Conservation (phyloP, 139 green algal species). For the Desmodesmus armatus region DNA sequence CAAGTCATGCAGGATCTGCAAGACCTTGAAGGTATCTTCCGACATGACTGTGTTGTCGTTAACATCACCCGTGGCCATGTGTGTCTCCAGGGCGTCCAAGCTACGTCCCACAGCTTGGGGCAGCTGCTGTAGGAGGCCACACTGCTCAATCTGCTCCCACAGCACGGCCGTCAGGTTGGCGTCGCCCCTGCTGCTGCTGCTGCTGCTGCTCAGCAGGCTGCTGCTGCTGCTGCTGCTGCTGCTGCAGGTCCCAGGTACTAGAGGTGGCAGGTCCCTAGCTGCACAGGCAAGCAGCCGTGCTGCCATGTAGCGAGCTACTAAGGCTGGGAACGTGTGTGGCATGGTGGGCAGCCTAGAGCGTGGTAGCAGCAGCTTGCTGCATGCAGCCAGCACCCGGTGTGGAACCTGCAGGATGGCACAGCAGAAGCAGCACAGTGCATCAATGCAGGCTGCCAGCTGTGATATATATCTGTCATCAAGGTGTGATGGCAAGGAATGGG, state of each 20-base stretch:
- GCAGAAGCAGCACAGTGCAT: background rate
- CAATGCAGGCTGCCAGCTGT: background rate
- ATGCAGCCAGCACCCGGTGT: background rate
- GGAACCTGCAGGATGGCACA: background rate
- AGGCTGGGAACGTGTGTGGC: background rate
- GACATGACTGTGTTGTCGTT: no score
- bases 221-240: slow-evolving; percentile 1
- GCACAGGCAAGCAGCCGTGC: background rate
- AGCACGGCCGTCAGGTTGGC: background rate
- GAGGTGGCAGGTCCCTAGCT: background rate
- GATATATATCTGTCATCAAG: background rate
- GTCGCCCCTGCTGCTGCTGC: background rate
- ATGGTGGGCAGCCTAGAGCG: background rate
- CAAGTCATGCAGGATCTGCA: no score
- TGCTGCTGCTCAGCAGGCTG: background rate
- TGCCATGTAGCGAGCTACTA: background rate
- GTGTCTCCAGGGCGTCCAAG: background rate
- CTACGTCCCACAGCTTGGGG: no score
- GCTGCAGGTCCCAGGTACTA: background rate
- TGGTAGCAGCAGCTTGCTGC: background rate
- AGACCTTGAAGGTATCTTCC: no score
- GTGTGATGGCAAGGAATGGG: background rate
- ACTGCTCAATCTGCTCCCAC: background rate
- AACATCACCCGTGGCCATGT: background rate
- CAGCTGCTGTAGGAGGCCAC: background rate